phyloP scores from a whole-genome alignment of 306 rosid species.

The Castanea crenata region DNA sequence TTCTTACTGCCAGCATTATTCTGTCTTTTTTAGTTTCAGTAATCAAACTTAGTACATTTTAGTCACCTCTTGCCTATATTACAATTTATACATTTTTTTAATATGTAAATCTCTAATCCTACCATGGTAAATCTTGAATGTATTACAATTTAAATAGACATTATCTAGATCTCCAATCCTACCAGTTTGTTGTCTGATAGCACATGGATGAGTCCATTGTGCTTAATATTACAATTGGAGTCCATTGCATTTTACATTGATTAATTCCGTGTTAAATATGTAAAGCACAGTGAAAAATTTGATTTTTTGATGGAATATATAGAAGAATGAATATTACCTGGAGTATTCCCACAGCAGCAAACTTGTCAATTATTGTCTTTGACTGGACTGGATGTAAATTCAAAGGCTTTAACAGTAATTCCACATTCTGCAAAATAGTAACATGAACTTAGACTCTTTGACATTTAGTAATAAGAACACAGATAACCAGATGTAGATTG shows the following conservation, averaged over 20 bases:
- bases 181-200: not conserved
- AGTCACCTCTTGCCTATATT: no score
- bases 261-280: not conserved
- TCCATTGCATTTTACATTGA: not conserved
- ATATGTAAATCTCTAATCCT: no score
- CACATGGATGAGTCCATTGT: not conserved
- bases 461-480: not conserved
- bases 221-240: not conserved
- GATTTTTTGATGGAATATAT: not conserved
- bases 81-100: no score
- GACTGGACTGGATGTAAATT: constrained; percentile 38
- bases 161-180: not conserved
- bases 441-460: not conserved
- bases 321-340: constrained; percentile 44
- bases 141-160: not conserved
- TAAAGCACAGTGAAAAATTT: not conserved
- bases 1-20: no score
- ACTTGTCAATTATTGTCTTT: constrained; percentile 74
- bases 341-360: constrained; percentile 95
- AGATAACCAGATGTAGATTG: not conserved
- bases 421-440: constrained; percentile 54
- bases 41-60: no score
- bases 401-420: constrained; percentile 57
- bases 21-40: no score
- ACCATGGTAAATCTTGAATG: no score